Base-by-base conservation (phyloP, 345 rosid genomes). In the Mercurialis annua region DNA sequence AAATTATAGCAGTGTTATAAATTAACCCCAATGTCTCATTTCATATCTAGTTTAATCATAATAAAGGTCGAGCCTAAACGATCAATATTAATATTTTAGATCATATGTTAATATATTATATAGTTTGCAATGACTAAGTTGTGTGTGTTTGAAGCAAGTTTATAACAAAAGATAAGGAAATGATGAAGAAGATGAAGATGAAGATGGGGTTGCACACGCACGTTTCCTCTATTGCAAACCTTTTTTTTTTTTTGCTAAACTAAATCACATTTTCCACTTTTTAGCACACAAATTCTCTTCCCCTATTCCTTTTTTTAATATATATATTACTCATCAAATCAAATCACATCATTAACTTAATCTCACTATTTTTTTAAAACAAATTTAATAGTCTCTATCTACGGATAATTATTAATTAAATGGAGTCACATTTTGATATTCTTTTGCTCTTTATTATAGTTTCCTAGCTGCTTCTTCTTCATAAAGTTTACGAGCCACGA, bases 401-500 rank as follows among this genome's bases (percentile, higher is more conserved):
- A 5, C n/a, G n/a, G n/a, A n/a, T n/a, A n/a, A n/a, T n/a, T n/a
- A n/a, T 50, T 40, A 66, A 71, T 70, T 60, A 59, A 46, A 77
- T 78, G 69, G 65, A 60, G 63, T 80, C 71, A 60, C 48, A 64
- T 65, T 38, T 53, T 33, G 56, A 34, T 34, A 34, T 59, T 1
- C 42, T 34, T 20, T 62, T 62, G 55, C 18, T 59, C 27, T 34
- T 66, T 64, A 53, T 47, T 66, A 48, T 62, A 73, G 38, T 30
- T 64, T 50, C 48, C 38, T 29, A 53, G 20, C 18, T 54, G 70
- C 26, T 46, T 36, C 4, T 36, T 20, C 58, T 30, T 52, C 66
- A 71, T 60, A 84, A 80, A 71, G 76, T 71, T 67, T 33, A 57
- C 65, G 64, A 76, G 76, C 82, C 84, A 81, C 80, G 80, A 78